Evolutionary conservation across 164 flowering plant genomes (phyloP).

Genomic region (Platanus orientalis): DNA sequence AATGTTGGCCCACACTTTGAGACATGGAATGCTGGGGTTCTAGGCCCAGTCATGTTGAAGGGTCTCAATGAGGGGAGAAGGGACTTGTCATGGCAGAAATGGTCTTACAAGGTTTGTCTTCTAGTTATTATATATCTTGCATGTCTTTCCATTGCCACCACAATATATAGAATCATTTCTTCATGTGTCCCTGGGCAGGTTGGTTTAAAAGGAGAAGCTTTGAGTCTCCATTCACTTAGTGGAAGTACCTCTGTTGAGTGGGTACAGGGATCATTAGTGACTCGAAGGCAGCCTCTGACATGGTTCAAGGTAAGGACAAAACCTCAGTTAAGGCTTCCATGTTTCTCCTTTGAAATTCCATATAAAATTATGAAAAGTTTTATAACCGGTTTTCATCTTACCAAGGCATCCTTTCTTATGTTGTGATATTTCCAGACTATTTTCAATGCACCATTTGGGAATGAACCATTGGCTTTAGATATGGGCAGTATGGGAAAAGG

Average conservation of each 20-base stretch:
- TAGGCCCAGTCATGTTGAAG: slow-evolving; percentile 77
- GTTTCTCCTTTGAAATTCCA: neutral
- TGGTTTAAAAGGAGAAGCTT: slow-evolving; percentile 79
- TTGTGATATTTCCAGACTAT: slow-evolving; percentile 37
- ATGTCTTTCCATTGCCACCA: neutral
- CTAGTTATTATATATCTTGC: neutral
- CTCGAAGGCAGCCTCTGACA: slow-evolving; percentile 59
- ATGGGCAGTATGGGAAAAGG: slow-evolving; percentile 89
- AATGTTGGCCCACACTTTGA: slow-evolving; percentile 85
- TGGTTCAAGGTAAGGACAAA: slow-evolving; percentile 80
- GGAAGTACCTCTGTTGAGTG: slow-evolving; percentile 84
- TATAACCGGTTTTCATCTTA: neutral
- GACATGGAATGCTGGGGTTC: slow-evolving; percentile 89
- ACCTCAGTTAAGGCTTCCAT: slow-evolving; percentile 6
- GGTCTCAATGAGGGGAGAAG: slow-evolving; percentile 79
- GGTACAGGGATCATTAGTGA: slow-evolving; percentile 46
- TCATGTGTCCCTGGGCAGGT: slow-evolving; percentile 37
- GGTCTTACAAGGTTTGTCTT: slow-evolving; percentile 83
- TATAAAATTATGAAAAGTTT: no score
- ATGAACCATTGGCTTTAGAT: slow-evolving; percentile 71
- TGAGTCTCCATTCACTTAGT: slow-evolving; percentile 54
- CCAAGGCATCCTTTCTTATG: neutral
- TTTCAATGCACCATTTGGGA: slow-evolving; percentile 64
- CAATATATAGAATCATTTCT: neutral
- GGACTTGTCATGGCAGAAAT: slow-evolving; percentile 68